These are phyloP conservation scores for Capniomyces stellatus DNA, from an alignment of 371 early-diverging fungal genomes.

Conservation along the genomic window DNA sequence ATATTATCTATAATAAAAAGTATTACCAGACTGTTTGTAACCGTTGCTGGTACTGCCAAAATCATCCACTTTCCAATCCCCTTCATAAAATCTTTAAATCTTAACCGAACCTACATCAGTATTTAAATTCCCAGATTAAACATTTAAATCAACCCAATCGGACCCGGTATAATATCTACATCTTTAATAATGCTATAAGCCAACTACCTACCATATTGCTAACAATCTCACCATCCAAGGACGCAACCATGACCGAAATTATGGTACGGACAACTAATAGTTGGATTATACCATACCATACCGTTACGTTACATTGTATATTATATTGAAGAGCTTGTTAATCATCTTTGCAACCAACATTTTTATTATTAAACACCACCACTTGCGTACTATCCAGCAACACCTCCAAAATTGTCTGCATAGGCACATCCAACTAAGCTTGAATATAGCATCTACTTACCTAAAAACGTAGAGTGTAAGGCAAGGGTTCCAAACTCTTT, in stretches of 20 bases:
- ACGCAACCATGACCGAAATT: constrained; percentile 69
- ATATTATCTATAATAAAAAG: constrained; percentile 13
- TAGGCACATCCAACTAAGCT: too few species aligned
- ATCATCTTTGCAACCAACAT: too few species aligned
- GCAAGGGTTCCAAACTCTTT: constrained; percentile 46
- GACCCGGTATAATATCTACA: too few species aligned
- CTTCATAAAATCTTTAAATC: constrained; percentile 50
- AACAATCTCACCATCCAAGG: constrained; percentile 85
- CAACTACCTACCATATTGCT: constrained; percentile 58
- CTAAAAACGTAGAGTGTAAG: constrained; percentile 19
- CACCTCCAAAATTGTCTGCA: too few species aligned
- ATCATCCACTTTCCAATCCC: constrained; percentile 80
- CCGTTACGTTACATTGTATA: too few species aligned
- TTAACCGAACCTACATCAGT: constrained; percentile 5
- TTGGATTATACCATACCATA: not conserved
- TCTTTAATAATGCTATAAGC: too few species aligned
- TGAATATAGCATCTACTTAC: too few species aligned
- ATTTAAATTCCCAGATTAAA: not conserved
- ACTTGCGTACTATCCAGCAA: too few species aligned
- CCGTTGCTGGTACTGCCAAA: constrained; percentile 85
- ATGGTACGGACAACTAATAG: constrained; percentile 35
- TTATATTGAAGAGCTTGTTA: too few species aligned
- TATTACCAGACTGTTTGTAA: constrained; percentile 76
- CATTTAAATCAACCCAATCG: too few species aligned
- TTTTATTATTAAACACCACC: too few species aligned